These are phyloP conservation scores for Pelargonium cotyledonis DNA, from an alignment of 441 rosid genomes.

Conservation along the genomic window DNA sequence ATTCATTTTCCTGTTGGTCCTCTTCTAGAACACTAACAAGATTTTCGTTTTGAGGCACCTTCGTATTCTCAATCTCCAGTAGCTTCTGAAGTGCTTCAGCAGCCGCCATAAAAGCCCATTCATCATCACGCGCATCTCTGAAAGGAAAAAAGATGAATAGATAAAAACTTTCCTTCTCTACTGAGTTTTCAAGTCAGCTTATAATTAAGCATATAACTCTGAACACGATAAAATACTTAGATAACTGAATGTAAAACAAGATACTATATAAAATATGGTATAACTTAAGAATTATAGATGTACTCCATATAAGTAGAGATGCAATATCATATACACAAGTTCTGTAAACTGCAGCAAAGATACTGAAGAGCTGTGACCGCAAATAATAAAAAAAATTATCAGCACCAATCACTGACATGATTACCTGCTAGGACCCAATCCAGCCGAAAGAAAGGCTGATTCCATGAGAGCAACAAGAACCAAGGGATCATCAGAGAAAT, in stretches of 20 bases:
- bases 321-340: background rate
- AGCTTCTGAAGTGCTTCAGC: conserved; percentile 38
- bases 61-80: conserved; percentile 28
- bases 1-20: conserved; percentile 21
- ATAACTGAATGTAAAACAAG: background rate
- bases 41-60: conserved; percentile 13
- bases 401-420: background rate
- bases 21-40: conserved; percentile 12
- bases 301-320: background rate
- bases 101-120: conserved; percentile 38
- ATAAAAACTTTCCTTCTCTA: background rate
- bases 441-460: conserved; percentile 37
- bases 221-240: background rate
- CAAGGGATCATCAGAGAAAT: conserved; percentile 36
- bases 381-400: too few relatives aligned
- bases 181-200: background rate
- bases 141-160: background rate
- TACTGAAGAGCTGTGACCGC: background rate
- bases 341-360: background rate
- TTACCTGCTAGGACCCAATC: conserved; percentile 47
- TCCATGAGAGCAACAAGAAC: conserved; percentile 32
- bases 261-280: background rate
- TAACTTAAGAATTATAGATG: background rate
- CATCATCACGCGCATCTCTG: conserved; percentile 32
- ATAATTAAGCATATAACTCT: background rate